Evolutionary conservation across 2,329 filamentous ascomycete genomes (phyloP), one percentile per base, ranked within the genome.

Genomic region (Ilyonectria mors-panacis): DNA sequence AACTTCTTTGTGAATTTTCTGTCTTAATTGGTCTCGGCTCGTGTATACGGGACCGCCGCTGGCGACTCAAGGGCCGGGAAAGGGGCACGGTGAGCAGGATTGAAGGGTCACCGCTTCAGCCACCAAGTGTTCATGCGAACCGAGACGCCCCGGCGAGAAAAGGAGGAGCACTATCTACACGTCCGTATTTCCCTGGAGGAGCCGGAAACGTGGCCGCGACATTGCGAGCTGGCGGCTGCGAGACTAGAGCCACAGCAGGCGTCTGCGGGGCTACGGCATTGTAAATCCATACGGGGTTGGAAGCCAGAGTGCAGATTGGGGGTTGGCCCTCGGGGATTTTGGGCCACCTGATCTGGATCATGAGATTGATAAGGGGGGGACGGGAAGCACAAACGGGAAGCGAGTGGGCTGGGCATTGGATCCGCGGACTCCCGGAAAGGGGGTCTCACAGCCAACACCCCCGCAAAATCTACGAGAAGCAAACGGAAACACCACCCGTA

Each of bases 331-430:
- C 26, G 56, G 56, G 39, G 23, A 17, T 39, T 30, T 63, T 45
- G 54, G 59, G 57, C 59, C 66, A 55, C 62, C 55, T 69, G 71
- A 75, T 75, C 71, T 65, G 28, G 50, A 75, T 74, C 71, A 74
- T 75, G 60, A 74, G 73, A 74, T 75, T 69, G 73, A 75, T 69
- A 75, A 73, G 68, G 51, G 33, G 28, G 21, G 6, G 17, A 8
- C 55, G 55, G 62, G 13, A 53, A 44, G 54, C 39, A 42, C 15
- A 9, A 39, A 50, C 42, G 42, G 42, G 39, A 62, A 30, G 42
- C 57, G 39, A 53, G 45, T 26, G 51, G 58, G 21, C 45, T 44
- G 59, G 59, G 39, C 39, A 55, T 55, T 19, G 33, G 35, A 6
- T 15, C 30, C 51, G 21, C 48, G 28, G 48, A 21, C 13, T 26